Percentiles rank a stretch among this genome's conserved stretches.
phyloP scores from a whole-genome alignment of 257 asterid species.

The Verbascum thapsus region DNA sequence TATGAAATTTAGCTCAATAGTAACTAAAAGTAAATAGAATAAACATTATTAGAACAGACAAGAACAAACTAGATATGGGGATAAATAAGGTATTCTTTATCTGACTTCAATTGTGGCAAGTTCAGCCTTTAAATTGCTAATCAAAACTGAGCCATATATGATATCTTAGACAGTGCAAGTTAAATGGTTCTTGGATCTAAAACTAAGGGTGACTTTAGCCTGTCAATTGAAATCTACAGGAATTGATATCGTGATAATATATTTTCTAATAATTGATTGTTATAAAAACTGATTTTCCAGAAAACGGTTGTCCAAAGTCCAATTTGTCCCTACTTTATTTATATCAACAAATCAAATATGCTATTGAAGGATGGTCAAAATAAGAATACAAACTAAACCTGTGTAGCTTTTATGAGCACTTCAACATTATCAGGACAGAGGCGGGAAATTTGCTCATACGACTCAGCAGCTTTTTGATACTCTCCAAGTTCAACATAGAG shows the following conservation, averaged over 20 bases:
- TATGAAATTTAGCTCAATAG: conserved; percentile 3
- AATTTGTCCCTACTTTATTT: neutral
- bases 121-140: conserved; percentile 8
- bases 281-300: no score
- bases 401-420: conserved; percentile 53
- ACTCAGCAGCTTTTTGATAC: conserved; percentile 70
- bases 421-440: conserved; percentile 57
- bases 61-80: neutral
- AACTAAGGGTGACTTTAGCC: neutral
- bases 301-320: no score
- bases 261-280: no score
- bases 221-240: no score
- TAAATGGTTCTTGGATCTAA: neutral
- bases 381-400: conserved; percentile 39
- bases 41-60: neutral
- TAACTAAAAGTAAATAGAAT: neutral
- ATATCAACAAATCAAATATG: conserved; percentile 16
- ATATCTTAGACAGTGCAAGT: conserved; percentile 9
- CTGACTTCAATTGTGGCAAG: neutral
- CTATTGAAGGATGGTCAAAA: conserved; percentile 13
- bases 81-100: conserved; percentile 5
- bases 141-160: neutral
- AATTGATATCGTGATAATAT: no score
- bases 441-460: conserved; percentile 67
- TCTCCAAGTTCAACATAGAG: conserved; percentile 67